phyloP scores from a whole-genome alignment of 139 green algal genomes.

The Deuterostichococcus epilithicus region DNA sequence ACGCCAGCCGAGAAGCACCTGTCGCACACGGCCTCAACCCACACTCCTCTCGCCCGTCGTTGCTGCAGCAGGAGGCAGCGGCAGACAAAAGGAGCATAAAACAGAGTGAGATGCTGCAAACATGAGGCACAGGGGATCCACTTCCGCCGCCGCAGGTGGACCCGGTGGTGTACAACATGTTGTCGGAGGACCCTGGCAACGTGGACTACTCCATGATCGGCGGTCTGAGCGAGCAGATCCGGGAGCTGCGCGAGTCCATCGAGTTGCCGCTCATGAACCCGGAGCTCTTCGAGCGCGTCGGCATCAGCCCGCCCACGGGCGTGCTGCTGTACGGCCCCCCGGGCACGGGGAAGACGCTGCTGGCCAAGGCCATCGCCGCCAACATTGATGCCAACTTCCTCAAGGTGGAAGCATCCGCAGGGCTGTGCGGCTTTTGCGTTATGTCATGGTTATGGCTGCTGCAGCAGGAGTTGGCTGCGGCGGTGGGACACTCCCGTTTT shows the following conservation, averaged over 20 bases:
- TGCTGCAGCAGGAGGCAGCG: too few relatives aligned
- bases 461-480: too few relatives aligned
- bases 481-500: too few relatives aligned
- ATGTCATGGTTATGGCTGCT: too few relatives aligned
- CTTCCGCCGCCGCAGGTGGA: constrained; percentile 84
- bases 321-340: constrained; percentile 84
- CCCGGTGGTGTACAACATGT: constrained; percentile 99
- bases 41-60: neutral
- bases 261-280: constrained; percentile 99
- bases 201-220: constrained; percentile 97
- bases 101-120: neutral
- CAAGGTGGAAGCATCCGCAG: constrained; percentile 67
- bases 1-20: too few relatives aligned
- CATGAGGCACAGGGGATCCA: neutral
- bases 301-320: constrained; percentile 97
- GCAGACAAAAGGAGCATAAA: too few relatives aligned
- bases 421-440: too few relatives aligned
- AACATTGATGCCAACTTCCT: constrained; percentile 98
- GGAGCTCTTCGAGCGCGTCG: constrained; percentile 96
- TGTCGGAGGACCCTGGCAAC: constrained; percentile 92
- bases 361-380: constrained; percentile 90
- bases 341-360: constrained; percentile 91
- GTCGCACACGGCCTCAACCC: neutral
- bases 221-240: constrained; percentile 91
- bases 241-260: constrained; percentile 92